Conservation (phyloP, 1,284 basidiomycete genomes). For the Trichosporon coremiiforme region DNA sequence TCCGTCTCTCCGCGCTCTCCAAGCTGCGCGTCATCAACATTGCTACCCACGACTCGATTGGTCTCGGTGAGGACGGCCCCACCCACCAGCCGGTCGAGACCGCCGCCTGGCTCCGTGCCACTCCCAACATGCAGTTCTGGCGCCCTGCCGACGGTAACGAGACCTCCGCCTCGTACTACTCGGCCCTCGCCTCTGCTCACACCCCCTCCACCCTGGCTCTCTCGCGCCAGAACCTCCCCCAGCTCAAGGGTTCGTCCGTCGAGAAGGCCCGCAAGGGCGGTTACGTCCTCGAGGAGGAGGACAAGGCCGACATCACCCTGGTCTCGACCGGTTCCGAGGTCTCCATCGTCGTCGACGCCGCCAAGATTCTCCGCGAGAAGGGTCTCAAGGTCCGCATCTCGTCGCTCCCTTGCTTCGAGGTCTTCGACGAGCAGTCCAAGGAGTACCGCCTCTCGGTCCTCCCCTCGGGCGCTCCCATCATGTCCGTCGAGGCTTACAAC, state of each 20-base stretch:
- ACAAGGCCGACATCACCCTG: slow-evolving; percentile 74
- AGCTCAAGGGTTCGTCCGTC: slow-evolving; percentile 83
- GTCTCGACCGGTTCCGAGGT: slow-evolving; percentile 82
- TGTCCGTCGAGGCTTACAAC: slow-evolving; percentile 81
- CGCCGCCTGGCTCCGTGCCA: slow-evolving; percentile 79
- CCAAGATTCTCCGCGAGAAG: slow-evolving; percentile 70
- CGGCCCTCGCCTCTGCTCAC: slow-evolving; percentile 69
- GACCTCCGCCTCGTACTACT: slow-evolving; percentile 83
- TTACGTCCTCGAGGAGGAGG: slow-evolving; percentile 82
- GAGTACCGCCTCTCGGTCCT: slow-evolving; percentile 82
- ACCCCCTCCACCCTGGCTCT: slow-evolving; percentile 68
- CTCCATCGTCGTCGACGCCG: slow-evolving; percentile 79
- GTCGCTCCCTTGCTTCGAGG: slow-evolving; percentile 83
- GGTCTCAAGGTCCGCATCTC: slow-evolving; percentile 82
- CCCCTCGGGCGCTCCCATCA: slow-evolving; percentile 82
- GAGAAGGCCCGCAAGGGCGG: slow-evolving; percentile 83
- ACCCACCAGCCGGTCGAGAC: slow-evolving; percentile 85
- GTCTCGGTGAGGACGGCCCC: slow-evolving; percentile 89
- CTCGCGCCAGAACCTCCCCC: slow-evolving; percentile 66
- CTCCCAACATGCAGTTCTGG: slow-evolving; percentile 89
- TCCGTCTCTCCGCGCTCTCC: slow-evolving; percentile 86
- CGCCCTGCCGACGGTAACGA: slow-evolving; percentile 92
- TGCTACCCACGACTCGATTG: slow-evolving; percentile 87
- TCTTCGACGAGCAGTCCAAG: slow-evolving; percentile 78
- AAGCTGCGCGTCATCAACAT: slow-evolving; percentile 71